Percentiles rank a stretch among this genome's conserved stretches.
These are phyloP conservation scores for Acanthamoeba lenticulata DNA, from an alignment of 208 protist species.

Conservation along the genomic window DNA sequence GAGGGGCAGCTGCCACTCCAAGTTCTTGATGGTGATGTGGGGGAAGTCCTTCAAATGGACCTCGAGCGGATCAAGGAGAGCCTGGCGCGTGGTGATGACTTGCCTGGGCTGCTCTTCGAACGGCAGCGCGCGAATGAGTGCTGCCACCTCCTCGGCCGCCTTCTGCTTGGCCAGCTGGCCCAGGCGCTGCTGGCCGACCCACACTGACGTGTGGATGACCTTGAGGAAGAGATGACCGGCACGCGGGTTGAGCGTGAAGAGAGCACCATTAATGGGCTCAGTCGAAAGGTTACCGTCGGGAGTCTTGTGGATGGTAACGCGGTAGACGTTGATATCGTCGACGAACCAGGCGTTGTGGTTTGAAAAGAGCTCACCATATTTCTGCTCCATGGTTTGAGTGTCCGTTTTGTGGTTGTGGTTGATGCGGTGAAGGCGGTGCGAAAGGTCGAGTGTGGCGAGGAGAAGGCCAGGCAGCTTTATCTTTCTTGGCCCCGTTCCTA, in stretches of 20 bases:
- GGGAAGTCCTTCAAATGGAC: conserved; percentile 96
- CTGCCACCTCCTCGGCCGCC: conserved; percentile 99
- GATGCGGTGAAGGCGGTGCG: too few species aligned
- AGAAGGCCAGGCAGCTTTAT: too few species aligned
- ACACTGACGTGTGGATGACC: conserved; percentile 99
- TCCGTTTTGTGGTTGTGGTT: too few species aligned
- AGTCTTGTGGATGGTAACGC: conserved; percentile 99
- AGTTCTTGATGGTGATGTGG: conserved; percentile 99
- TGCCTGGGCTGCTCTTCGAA: conserved; percentile 99
- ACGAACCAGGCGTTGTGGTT: conserved; percentile 99
- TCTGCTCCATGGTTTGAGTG: too few species aligned
- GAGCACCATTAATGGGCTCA: conserved; percentile 92
- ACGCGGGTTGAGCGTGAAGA: conserved; percentile 99
- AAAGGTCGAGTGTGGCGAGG: too few species aligned
- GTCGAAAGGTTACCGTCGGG: conserved; percentile 98
- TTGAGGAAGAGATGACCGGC: conserved; percentile 99
- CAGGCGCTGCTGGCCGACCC: conserved; percentile 99
- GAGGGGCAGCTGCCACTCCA: conserved; percentile 99
- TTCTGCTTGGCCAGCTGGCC: conserved; percentile 99
- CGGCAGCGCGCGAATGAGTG: conserved; percentile 98
- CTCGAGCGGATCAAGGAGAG: conserved; percentile 97
- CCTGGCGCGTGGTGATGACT: conserved; percentile 99
- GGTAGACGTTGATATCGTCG: conserved; percentile 99
- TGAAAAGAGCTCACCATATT: conserved; percentile 99
- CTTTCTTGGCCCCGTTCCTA: too few species aligned